Base-by-base conservation (phyloP, 2,329 filamentous ascomycete species). In the Ascochyta rabiei region DNA sequence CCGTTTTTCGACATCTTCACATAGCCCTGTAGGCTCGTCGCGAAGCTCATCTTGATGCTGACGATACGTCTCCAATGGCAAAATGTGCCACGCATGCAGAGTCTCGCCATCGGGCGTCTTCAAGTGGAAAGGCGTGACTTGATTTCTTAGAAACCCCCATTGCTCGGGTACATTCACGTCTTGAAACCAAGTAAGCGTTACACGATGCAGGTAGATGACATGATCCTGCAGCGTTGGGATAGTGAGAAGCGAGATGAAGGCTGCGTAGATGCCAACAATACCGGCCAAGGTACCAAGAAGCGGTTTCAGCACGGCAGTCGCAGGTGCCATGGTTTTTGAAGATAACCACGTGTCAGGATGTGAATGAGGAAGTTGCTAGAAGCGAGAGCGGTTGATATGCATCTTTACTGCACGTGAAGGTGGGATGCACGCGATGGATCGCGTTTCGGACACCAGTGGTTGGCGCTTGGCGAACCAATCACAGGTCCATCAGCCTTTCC, bases 111-210 rank as follows among this genome's bases (percentile, higher is more conserved):
- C 76, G 0, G 73, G 56, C 0, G 78, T 77, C n/a, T 61, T 62
- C 40, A 82, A 75, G 4, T 74, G 68, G 50, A 84, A 83, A 0
- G 80, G 79, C 0, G 77, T 80, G 19, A 79, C 79, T 64, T 83
- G 80, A 40, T 80, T 80, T 31, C 72, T 74, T 7, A 82, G 61
- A 50, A 82, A 82, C 3, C 80, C 75, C 71, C 77, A 82, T 34
- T 72, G 65, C 60, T 82, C 80, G 1, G 80, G 79, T 4, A 77
- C 58, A 60, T 82, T 75, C 15, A 82, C 73, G 56, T 82, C 76
- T 62, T 80, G 79, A 60, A 79, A 81, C 81, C 82, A 84, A 15
- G 83, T 85, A 66, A 84, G 76, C 6, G 78, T 79, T 6, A 85
- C 70, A 2, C 74, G 72, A 61, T 86, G 79, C 1, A 86, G 76